These are phyloP conservation scores for Tetracladium setigerum DNA, from an alignment of 495 filamentous ascomycete genomes.

Conservation along the genomic window DNA sequence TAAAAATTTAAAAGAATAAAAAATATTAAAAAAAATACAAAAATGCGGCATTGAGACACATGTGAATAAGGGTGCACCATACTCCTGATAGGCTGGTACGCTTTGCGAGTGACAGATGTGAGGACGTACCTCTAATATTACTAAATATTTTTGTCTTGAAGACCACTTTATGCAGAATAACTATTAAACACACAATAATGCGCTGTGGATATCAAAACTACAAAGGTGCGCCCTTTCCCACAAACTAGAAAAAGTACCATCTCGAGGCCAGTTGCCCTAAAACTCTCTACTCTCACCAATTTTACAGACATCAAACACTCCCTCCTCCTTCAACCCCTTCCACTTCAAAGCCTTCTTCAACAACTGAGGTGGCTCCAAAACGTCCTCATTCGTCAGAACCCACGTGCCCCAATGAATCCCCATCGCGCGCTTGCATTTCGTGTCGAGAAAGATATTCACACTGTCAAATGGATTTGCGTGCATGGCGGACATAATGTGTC, in stretches of 20 bases:
- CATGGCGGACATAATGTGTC: constrained; percentile 66
- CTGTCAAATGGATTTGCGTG: constrained; percentile 86
- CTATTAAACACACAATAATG: too few species aligned
- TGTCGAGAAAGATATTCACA: constrained; percentile 87
- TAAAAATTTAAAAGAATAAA: too few species aligned
- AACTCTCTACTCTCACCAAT: constrained; percentile 84
- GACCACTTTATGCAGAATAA: too few species aligned
- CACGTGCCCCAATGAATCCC: constrained; percentile 95
- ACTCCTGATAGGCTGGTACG: too few species aligned
- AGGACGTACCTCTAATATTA: too few species aligned
- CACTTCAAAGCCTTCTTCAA: constrained; percentile 67
- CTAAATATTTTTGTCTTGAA: too few species aligned
- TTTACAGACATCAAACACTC: constrained; percentile 81
- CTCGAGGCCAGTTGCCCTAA: constrained; percentile 17
- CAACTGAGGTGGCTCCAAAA: constrained; percentile 73
- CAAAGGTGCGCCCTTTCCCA: constrained; percentile 17
- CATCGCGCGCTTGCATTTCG: constrained; percentile 72
- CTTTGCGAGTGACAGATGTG: too few species aligned
- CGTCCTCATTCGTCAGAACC: constrained; percentile 80
- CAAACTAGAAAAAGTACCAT: background rate
- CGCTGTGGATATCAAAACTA: constrained; percentile 27
- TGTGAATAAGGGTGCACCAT: too few species aligned
- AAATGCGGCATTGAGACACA: too few species aligned
- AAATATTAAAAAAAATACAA: too few species aligned
- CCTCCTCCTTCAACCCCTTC: constrained; percentile 61